Conservation (phyloP, 495 filamentous ascomycete genomes). For the Astrothelium macrocarpum region DNA sequence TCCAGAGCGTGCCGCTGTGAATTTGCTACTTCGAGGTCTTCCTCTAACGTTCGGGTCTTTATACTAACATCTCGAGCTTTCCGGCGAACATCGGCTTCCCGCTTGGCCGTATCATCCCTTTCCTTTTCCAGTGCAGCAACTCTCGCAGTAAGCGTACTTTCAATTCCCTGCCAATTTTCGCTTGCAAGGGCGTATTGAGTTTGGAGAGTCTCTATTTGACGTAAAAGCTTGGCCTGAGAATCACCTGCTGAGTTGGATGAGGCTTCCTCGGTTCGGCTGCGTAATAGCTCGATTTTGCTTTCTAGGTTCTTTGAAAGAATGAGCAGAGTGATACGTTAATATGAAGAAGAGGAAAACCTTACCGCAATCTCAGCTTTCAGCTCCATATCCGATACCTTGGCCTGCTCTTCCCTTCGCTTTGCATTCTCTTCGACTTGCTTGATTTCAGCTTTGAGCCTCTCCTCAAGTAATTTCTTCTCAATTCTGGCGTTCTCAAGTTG, state of each 20-base stretch:
- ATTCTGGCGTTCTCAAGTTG: constrained; percentile 59
- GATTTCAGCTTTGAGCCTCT: constrained; percentile 59
- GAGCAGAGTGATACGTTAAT: constrained; percentile 8
- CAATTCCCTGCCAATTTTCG: constrained; percentile 95
- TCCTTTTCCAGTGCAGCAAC: constrained; percentile 76
- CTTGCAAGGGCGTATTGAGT: constrained; percentile 89
- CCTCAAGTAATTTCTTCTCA: constrained; percentile 65
- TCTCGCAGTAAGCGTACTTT: constrained; percentile 67
- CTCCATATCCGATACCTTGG: constrained; percentile 62
- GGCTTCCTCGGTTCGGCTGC: constrained; percentile 78
- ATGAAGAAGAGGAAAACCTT: not conserved
- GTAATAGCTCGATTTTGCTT: constrained; percentile 79
- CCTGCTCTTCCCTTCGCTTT: constrained; percentile 64
- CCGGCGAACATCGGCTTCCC: constrained; percentile 73
- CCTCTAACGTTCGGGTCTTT: constrained; percentile 66
- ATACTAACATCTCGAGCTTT: constrained; percentile 75
- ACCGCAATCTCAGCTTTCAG: constrained; percentile 68
- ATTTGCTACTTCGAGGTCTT: constrained; percentile 67
- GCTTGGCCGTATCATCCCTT: constrained; percentile 70
- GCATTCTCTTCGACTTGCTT: constrained; percentile 58
- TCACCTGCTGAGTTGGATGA: constrained; percentile 59
- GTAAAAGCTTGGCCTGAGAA: constrained; percentile 77
- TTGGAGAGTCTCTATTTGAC: constrained; percentile 92
- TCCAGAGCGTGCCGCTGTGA: constrained; percentile 54
- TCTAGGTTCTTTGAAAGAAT: constrained; percentile 54